Evolutionary conservation across 805 yeast genomes (phyloP), one percentile per base, ranked within the genome.

Genomic region (Ogataea angusta): DNA sequence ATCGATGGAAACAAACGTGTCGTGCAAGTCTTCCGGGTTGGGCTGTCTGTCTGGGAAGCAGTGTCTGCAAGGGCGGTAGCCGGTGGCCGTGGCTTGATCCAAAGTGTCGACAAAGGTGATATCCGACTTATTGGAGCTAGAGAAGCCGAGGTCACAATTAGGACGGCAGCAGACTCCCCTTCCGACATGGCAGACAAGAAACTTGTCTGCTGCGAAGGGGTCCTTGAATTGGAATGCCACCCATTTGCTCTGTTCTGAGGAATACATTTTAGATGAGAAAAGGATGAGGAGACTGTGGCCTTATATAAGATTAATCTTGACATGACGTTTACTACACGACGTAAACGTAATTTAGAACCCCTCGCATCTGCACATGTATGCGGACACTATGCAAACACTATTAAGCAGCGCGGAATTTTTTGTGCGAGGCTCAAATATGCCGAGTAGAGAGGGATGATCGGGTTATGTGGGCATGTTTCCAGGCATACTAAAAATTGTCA

Each of bases 181-280:
- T 22, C 62, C 56, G 43, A 64, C 64, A 55, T 72, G 70, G 51
- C 78, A 69, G 16, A 78, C 82, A 35, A 67, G 62, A 49, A 82
- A 82, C 18, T 76, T 63, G 30, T 74, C 75, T 0, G 82, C 73
- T 10, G 85, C 82, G 51, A 76, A 77, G 1, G 87, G 85, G 53
- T 81, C 87, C 44, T 73, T 67, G 57, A 76, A 77, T 52, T 78
- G 80, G 57, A 77, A 80, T 1, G 85, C 85, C 38, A 72, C 75
- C 82, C 82, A 76, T 53, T 70, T 77, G 29, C 73, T 59, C 10
- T 63, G 54, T 30, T 72, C 75, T 5, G 72, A 56, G 1, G 68
- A 56, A 54, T 74, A 73, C 30, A 61, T 62, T 5, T 32, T 38
- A 15, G 19, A 16, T 14, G n/a, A 9, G 10, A 12, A 9, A 21